Percentiles rank a stretch among this genome's conserved stretches.
Conservation (phyloP, 2,329 filamentous ascomycete genomes). For the Colletotrichum sp. region DNA sequence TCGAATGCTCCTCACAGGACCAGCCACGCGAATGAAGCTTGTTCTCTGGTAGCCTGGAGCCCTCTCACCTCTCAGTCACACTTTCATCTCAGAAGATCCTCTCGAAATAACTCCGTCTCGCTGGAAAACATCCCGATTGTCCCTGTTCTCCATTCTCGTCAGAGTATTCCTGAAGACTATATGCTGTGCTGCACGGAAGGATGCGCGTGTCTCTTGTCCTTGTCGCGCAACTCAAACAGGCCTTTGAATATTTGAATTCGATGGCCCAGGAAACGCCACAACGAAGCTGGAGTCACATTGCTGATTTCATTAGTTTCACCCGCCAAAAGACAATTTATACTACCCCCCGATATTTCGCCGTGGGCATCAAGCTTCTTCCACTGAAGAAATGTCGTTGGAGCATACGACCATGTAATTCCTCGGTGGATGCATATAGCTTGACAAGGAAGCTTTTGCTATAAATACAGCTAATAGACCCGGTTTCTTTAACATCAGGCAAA, state of each 20-base stretch:
- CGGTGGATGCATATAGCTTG: background rate
- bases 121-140: accelerated
- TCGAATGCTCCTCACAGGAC: background rate
- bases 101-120: accelerated
- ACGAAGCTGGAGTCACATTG: background rate
- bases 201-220: background rate
- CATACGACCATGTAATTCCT: background rate
- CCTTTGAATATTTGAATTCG: accelerated
- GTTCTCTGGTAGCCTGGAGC: background rate
- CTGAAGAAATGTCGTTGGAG: background rate
- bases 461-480: accelerated
- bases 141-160: background rate
- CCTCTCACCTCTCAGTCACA: background rate
- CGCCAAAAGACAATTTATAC: background rate
- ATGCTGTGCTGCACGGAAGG: accelerated
- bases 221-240: background rate
- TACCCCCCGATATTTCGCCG: too few species aligned
- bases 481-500: background rate
- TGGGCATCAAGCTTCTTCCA: too few species aligned
- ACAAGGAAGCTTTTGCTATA: background rate
- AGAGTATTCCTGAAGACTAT: background rate
- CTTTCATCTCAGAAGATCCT: background rate
- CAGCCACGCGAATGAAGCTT: accelerated
- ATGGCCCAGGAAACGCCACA: background rate
- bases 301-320: background rate